These are phyloP conservation scores for Aureobasidium sp. DNA, from an alignment of 2,329 filamentous ascomycete species.

Conservation along the genomic window DNA sequence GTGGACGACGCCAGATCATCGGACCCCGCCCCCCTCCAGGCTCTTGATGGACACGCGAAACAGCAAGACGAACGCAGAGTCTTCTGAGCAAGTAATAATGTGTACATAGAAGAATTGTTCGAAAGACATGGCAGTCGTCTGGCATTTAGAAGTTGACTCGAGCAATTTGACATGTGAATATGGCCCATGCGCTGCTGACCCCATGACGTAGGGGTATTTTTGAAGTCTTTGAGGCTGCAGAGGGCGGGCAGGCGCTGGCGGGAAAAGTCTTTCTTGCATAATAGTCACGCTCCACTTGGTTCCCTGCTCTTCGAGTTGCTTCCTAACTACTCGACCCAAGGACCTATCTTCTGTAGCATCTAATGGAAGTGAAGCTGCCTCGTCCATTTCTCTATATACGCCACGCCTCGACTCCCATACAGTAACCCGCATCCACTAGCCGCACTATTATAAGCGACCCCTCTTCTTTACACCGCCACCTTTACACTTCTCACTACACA, in stretches of 20 bases:
- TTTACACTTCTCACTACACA: background rate
- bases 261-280: background rate
- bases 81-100: background rate
- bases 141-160: background rate
- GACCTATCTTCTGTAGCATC: background rate
- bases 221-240: background rate
- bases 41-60: background rate
- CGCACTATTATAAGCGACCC: background rate
- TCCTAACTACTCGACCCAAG: no score
- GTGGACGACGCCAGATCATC: slow-evolving; percentile 68
- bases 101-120: background rate
- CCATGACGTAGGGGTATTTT: background rate
- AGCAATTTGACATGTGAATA: background rate
- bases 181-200: background rate
- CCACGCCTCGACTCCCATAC: slow-evolving; percentile 3
- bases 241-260: background rate
- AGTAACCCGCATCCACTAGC: background rate
- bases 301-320: background rate
- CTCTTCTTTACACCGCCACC: background rate
- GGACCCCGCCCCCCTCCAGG: slow-evolving; percentile 56
- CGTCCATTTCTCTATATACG: background rate
- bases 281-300: background rate
- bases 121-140: background rate
- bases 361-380: slow-evolving; percentile 10
- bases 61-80: background rate